Percentiles rank a stretch among this genome's conserved stretches.
These are phyloP conservation scores for Pseudevernia furfuracea DNA, from an alignment of 495 filamentous ascomycete genomes.

Conservation along the genomic window DNA sequence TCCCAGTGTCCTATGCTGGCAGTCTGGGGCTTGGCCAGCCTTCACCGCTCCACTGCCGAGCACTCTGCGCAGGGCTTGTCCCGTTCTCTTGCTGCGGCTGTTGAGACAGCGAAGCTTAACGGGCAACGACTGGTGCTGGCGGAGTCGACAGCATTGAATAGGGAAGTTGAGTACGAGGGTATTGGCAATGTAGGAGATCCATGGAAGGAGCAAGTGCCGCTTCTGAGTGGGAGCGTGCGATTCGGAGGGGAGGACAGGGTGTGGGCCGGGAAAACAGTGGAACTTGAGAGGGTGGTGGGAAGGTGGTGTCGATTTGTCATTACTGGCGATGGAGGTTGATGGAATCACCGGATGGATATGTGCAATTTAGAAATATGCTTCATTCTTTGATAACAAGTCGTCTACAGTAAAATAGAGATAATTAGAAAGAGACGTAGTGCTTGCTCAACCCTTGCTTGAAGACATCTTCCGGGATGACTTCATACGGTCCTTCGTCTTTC, in stretches of 20 bases:
- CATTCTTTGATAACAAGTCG: neutral
- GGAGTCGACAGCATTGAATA: conserved; percentile 29
- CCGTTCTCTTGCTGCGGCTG: conserved; percentile 55
- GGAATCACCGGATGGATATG: neutral
- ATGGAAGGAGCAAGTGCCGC: conserved; percentile 51
- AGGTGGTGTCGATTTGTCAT: conserved; percentile 65
- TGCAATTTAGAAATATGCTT: neutral
- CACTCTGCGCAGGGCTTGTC: conserved; percentile 78
- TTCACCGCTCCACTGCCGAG: conserved; percentile 68
- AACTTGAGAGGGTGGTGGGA: conserved; percentile 53
- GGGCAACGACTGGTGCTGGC: conserved; percentile 35
- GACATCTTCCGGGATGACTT: conserved; percentile 34
- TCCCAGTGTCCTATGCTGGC: conserved; percentile 42
- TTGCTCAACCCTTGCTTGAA: conserved; percentile 35
- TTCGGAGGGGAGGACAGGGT: conserved; percentile 45
- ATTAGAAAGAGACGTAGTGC: conserved; percentile 16
- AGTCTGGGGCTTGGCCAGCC: conserved; percentile 55
- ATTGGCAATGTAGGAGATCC: conserved; percentile 29
- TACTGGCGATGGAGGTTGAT: neutral
- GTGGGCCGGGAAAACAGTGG: conserved; percentile 62
- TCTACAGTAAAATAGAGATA: neutral
- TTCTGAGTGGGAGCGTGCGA: conserved; percentile 55
- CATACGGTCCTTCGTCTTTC: conserved; percentile 40
- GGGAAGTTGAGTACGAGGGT: conserved; percentile 29
- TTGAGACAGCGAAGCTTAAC: conserved; percentile 51